Base-by-base conservation (phyloP, 805 yeast genomes). In the Clavispora vitiphila region DNA sequence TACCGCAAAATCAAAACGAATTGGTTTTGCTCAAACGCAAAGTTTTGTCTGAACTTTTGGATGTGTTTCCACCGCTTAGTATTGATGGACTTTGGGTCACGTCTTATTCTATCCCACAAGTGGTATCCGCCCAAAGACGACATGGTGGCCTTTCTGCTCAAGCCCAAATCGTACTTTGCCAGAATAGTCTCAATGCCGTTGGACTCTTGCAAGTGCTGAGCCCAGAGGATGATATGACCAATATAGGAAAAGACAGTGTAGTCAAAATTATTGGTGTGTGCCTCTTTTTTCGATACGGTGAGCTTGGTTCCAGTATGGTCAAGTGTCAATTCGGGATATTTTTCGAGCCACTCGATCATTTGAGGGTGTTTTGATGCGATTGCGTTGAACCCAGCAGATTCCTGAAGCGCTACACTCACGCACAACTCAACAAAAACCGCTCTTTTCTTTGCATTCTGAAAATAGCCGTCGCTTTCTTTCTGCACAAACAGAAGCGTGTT, bases 1-100 rank as follows among this genome's bases (percentile, higher is more conserved):
- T 63, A 62, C 31, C 68, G 55, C 39, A 66, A 50, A 8, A 65
- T 58, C 43, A 66, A 55, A 44, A 66, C 56, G 41, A 68, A 68
- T 50, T 67, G 71, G 39, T 68, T 66, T 38, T 61, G 69, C 50
- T 67, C 71, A 35, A 53, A 64, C 5, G 67, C 57, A 40, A 66
- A 68, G 11, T 55, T 44, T 35, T 57, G 61, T 44, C 72, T 56
- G 46, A 62, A 65, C 43, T 65, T 66, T 34, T 61, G 60, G 14
- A 68, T 55, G 41, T 66, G 72, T 44, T 68, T 68, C 73, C 73
- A 68, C 39, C 73, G 55, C 42, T 66, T 67, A 37, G 65, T 53
- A 43, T 65, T 67, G 50, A 67, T 65, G 6, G 57, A 43, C n/a
- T 56, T 49, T 23, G 53, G 45, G 36, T 60, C 61, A 39, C 65